These are phyloP conservation scores for Penicillium verhagenii DNA, from an alignment of 495 filamentous ascomycete genomes.

Conservation along the genomic window DNA sequence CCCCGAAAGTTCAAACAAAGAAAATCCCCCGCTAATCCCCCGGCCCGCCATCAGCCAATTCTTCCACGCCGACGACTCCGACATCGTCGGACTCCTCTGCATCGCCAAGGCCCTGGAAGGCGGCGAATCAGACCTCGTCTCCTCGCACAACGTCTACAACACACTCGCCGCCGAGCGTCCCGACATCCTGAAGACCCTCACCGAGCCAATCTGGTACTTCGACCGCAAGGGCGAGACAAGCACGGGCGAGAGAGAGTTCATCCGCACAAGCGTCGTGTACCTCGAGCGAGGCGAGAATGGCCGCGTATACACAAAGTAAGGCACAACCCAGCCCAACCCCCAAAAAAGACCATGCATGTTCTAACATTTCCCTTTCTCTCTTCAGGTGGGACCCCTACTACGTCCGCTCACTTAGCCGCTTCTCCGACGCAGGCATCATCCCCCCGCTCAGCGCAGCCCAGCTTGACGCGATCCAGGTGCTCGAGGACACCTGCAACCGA, in stretches of 20 bases:
- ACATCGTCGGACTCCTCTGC: slow-evolving; percentile 85
- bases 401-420: slow-evolving; percentile 64
- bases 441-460: slow-evolving; percentile 65
- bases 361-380: slow-evolving; percentile 1
- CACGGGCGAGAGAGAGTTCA: slow-evolving; percentile 72
- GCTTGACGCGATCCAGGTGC: slow-evolving; percentile 57
- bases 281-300: slow-evolving; percentile 56
- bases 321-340: background rate
- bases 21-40: too few species aligned
- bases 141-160: slow-evolving; percentile 81
- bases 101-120: slow-evolving; percentile 74
- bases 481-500: slow-evolving; percentile 65
- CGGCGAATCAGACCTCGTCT: slow-evolving; percentile 81
- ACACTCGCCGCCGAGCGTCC: slow-evolving; percentile 70
- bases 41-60: too few species aligned
- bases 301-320: slow-evolving; percentile 56
- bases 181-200: slow-evolving; percentile 72
- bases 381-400: slow-evolving; percentile 80
- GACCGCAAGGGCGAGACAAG: slow-evolving; percentile 87
- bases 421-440: slow-evolving; percentile 63
- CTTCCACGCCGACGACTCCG: slow-evolving; percentile 80
- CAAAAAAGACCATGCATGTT: background rate
- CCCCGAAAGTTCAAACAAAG: background rate
- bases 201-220: slow-evolving; percentile 85
- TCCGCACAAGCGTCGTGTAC: slow-evolving; percentile 72